Base-by-base conservation (phyloP, 345 rosid genomes). In the Salix exigua region DNA sequence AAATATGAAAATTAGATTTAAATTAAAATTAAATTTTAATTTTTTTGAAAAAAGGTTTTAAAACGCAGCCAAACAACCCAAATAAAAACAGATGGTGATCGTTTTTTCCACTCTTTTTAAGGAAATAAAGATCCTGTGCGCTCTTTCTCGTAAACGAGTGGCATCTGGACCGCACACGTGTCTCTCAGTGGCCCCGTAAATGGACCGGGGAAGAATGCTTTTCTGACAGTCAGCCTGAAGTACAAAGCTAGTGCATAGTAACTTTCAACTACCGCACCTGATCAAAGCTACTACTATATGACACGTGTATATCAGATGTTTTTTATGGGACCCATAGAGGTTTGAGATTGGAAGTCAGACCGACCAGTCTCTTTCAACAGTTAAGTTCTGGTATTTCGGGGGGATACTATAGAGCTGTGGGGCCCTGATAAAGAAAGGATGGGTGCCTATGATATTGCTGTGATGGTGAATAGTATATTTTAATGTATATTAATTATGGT, bases 21-120 rank as follows among this genome's bases (percentile, higher is more conserved):
- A n/a, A n/a, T n/a, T n/a, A n/a, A 31, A 31, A 33, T 33, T 33
- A 33, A 28, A 28, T 28, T n/a, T n/a, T n/a, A n/a, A 28, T 28
- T 33, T 33, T 31, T 31, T 31, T 31, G 5, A 33, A 33, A 33
- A 5, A 35, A 5, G 5, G 5, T 33, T 33, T 33, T 33, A 5
- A 35, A 35, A 35, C 7, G 37, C 37, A 35, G 37, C 7, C 37
- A 35, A 35, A 35, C 37, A 35, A 5, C 37, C 7, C 7, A 35
- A 35, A 35, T 0, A 35, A 71, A 74, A 77, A 75, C 76, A 64
- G 25, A 80, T 81, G 77, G 62, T 42, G 81, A 74, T 74, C 60
- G 77, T 70, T 81, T 70, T n/a, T 58, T 68, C 18, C 19, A 48
- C 23, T 55, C 62, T n/a, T n/a, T 12, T 8, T 53, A 53, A 53